Base-by-base conservation (phyloP, 768 basidiomycete species). In the Inosperma sp. region DNA sequence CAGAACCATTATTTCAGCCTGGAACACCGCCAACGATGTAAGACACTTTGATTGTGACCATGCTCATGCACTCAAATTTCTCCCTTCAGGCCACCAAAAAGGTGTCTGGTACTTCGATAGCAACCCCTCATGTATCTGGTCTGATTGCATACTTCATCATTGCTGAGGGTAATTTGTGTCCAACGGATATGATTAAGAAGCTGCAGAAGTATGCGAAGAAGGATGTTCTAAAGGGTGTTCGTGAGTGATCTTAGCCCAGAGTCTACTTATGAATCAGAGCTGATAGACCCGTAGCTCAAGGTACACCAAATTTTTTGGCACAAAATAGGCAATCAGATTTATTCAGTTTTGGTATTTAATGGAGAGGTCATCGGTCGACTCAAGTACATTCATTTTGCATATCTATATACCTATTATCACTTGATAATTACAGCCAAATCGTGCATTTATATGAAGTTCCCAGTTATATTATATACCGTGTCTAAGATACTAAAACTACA, bases 81-180 rank as follows among this genome's bases (percentile, higher is more conserved):
- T n/a, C n/a, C n/a, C n/a, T 35, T 44, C 64, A 58, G 22, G 62
- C 59, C 23, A 61, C 56, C n/a, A 59, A 59, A 44, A 53, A 23
- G 52, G 59, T 62, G 42, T 65, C 60, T 41, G 65, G 65, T 22
- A 61, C 62, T 9, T 62, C 58, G 22, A 68, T 67, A 68, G 58
- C 62, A 7, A 57, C 62, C 13, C 68, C 72, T 25, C 68, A 72
- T 52, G 56, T 74, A 48, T 60, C 71, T 26, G 72, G 72, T 21
- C 55, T 73, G 31, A 62, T 70, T 33, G 71, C 72, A 16, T 69
- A 68, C 49, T 48, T 71, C 33, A 64, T 72, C 37, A 51, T 52
- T 21, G 48, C 60, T n/a, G 49, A 65, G 22, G 71, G 72, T 16
- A 69, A 70, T 42, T 43, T 40, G 22, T 48, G 61, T 26, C 72